Percentiles rank a stretch among this genome's conserved stretches.
These are phyloP conservation scores for Ogataea nakhonphanomensis DNA, from an alignment of 805 yeast species.

Conservation along the genomic window DNA sequence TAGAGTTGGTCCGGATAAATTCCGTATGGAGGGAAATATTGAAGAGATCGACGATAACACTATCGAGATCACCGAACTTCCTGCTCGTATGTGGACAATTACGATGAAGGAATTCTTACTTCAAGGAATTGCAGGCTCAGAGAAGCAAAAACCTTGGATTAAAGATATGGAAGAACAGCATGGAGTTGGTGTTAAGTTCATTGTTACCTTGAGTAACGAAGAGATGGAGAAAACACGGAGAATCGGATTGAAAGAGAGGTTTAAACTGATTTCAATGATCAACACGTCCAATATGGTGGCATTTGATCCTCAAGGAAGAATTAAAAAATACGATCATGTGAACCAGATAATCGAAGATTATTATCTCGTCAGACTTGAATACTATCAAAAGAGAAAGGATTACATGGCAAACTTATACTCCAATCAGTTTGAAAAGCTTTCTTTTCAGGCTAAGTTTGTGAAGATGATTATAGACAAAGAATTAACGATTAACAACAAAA, in stretches of 20 bases:
- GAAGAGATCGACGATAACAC: slow-evolving; percentile 78
- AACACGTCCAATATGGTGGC: slow-evolving; percentile 90
- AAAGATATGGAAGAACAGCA: slow-evolving; percentile 96
- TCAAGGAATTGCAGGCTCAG: slow-evolving; percentile 70
- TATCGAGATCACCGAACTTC: slow-evolving; percentile 86
- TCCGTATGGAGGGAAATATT: slow-evolving; percentile 72
- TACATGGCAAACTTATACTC: slow-evolving; percentile 63
- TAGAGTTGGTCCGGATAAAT: slow-evolving; percentile 60
- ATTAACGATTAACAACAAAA: slow-evolving; percentile 70
- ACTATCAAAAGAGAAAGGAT: slow-evolving; percentile 89
- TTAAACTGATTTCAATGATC: slow-evolving; percentile 68
- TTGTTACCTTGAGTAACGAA: slow-evolving; percentile 66
- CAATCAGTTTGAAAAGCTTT: slow-evolving; percentile 68
- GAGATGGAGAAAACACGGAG: slow-evolving; percentile 79
- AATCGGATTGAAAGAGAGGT: slow-evolving; percentile 79
- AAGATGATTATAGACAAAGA: slow-evolving; percentile 81
- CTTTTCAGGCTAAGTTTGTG: slow-evolving; percentile 86
- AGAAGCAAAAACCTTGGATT: slow-evolving; percentile 77
- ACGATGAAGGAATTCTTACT: slow-evolving; percentile 82
- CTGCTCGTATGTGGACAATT: slow-evolving; percentile 89
- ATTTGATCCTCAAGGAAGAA: slow-evolving; percentile 84
- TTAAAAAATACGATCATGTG: slow-evolving; percentile 73
- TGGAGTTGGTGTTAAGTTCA: slow-evolving; percentile 72
- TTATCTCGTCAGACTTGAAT: slow-evolving; percentile 81
- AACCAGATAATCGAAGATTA: slow-evolving; percentile 81